A percentile compares a stretch with the other conserved stretches of the same genome.
phyloP scores from a whole-genome alignment of 2,329 filamentous ascomycete species.

The Calonectria ilicicola region DNA sequence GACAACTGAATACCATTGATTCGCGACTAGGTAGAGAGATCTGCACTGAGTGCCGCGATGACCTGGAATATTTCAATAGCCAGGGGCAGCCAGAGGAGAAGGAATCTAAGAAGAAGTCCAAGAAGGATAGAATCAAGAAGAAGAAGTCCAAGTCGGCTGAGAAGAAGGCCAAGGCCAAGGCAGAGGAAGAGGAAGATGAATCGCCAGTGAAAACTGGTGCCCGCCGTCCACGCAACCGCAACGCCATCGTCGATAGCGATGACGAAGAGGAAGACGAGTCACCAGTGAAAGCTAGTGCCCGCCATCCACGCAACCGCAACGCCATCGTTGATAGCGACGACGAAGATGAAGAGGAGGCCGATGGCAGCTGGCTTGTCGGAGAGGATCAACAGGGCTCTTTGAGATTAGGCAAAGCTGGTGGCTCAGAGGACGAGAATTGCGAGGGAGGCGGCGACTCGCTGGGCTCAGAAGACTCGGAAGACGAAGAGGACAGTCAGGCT shows the following conservation, averaged over 20 bases:
- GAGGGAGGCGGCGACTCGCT: slow-evolving; percentile 89
- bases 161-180: slow-evolving; percentile 27
- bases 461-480: slow-evolving; percentile 74
- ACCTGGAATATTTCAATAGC: slow-evolving; percentile 74
- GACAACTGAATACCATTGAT: slow-evolving; percentile 68
- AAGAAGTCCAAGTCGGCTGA: slow-evolving; percentile 29
- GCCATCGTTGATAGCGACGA: slow-evolving; percentile 25
- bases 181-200: slow-evolving; percentile 29
- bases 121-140: slow-evolving; percentile 35
- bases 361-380: slow-evolving; percentile 84
- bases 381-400: slow-evolving; percentile 72
- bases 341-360: slow-evolving; percentile 70
- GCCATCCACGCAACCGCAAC: slow-evolving; percentile 50
- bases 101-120: slow-evolving; percentile 48
- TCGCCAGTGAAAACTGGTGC: slow-evolving; percentile 29
- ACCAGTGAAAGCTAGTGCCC: slow-evolving; percentile 33
- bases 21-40: slow-evolving; percentile 55
- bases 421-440: slow-evolving; percentile 86
- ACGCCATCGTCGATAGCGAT: slow-evolving; percentile 24
- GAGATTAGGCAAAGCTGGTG: slow-evolving; percentile 82
- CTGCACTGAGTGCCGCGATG: slow-evolving; percentile 81
- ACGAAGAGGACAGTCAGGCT: slow-evolving; percentile 67
- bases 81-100: slow-evolving; percentile 54
- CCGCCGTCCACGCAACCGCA: slow-evolving; percentile 51
- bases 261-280: slow-evolving; percentile 58